phyloP scores from a whole-genome alignment of 2,329 filamentous ascomycete species.

The Plenodomus tracheiphilus region DNA sequence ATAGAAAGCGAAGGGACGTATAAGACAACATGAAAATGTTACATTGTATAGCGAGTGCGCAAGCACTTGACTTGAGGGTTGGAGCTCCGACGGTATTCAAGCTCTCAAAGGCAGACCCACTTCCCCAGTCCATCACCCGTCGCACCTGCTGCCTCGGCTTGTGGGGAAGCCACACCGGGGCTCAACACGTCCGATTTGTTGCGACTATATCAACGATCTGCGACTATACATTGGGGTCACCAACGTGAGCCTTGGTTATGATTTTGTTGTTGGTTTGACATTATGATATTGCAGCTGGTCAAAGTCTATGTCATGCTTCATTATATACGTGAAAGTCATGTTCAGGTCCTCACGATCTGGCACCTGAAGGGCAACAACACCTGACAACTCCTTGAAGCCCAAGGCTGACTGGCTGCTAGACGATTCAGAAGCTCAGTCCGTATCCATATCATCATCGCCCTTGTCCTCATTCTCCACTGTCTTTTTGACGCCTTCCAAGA shows the following conservation, averaged over 20 bases:
- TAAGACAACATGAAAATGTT: not conserved
- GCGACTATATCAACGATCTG: not conserved
- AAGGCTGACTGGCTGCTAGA: too few relatives aligned
- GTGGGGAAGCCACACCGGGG: not conserved
- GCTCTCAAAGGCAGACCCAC: not conserved
- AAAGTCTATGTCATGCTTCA: not conserved
- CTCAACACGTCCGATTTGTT: not conserved
- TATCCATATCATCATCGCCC: slow-evolving; percentile 37
- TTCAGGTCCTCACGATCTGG: not conserved
- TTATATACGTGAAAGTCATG: slow-evolving; percentile 10
- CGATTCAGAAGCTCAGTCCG: slow-evolving; percentile 14
- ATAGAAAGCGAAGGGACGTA: not conserved
- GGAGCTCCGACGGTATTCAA: not conserved
- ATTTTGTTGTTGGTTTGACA: not conserved
- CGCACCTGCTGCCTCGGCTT: not conserved
- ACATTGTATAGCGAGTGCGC: not conserved
- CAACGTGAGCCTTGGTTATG: too few relatives aligned
- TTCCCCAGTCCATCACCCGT: not conserved
- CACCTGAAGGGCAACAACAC: not conserved
- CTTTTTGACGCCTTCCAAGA: slow-evolving; percentile 85
- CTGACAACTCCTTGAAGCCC: not conserved
- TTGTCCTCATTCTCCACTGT: slow-evolving; percentile 62
- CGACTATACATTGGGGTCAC: not conserved
- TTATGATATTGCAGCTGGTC: not conserved
- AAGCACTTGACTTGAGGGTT: not conserved